These are phyloP conservation scores for Coelastrella sp. DNA, from an alignment of 139 green algal genomes.

Conservation along the genomic window DNA sequence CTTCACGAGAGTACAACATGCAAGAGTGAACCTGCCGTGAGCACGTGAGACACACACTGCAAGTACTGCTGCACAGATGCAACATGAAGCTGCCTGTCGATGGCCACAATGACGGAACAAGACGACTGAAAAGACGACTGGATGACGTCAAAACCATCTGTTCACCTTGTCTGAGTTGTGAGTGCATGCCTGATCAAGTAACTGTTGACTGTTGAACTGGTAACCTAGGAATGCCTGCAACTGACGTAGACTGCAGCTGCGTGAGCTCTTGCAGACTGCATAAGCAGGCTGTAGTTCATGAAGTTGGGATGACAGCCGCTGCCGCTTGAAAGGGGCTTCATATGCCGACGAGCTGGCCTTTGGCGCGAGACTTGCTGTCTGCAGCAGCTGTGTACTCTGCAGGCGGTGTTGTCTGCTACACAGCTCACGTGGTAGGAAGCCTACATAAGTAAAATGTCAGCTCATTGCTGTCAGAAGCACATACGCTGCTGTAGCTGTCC, in stretches of 20 bases:
- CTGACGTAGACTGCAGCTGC: not conserved
- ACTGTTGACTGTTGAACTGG: not conserved
- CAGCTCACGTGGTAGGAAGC: no score
- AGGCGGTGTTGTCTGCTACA: not conserved
- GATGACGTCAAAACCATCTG: not conserved
- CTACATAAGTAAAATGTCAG: no score
- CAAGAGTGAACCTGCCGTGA: no score
- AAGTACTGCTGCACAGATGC: not conserved
- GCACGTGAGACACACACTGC: no score
- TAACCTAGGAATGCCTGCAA: slow-evolving; percentile 39
- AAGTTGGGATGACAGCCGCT: not conserved
- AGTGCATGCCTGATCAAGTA: slow-evolving; percentile 27
- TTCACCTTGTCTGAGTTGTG: slow-evolving; percentile 12
- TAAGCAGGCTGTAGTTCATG: no score
- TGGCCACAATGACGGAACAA: not conserved
- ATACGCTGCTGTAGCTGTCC: not conserved
- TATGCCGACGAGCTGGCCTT: not conserved
- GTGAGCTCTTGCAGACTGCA: not conserved
- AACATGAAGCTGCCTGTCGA: not conserved
- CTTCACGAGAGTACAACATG: no score
- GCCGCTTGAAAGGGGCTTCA: not conserved
- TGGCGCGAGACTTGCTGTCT: not conserved
- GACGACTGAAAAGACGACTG: not conserved
- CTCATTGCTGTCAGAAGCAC: not conserved
- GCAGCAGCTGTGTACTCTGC: not conserved